These are phyloP conservation scores for Vigna reflexopilosa DNA, from an alignment of 306 rosid species.

Conservation along the genomic window DNA sequence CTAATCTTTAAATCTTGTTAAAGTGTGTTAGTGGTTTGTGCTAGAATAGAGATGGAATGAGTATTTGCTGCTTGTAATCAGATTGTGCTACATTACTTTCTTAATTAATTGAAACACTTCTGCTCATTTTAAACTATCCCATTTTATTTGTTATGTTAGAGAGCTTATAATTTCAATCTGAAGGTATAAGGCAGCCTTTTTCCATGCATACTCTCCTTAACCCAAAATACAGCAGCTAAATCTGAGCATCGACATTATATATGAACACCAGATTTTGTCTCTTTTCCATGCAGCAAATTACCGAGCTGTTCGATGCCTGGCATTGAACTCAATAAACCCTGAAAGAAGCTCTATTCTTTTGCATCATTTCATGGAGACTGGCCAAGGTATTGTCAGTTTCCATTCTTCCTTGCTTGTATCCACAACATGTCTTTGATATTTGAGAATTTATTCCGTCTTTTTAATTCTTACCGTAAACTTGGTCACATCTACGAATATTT, in stretches of 20 bases:
- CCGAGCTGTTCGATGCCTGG: slow-evolving; percentile 86
- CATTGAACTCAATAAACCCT: slow-evolving; percentile 79
- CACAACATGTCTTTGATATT: background rate
- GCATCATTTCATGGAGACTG: slow-evolving; percentile 72
- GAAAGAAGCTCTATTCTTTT: slow-evolving; percentile 79
- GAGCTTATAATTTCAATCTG: slow-evolving; percentile 21
- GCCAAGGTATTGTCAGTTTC: slow-evolving; percentile 66
- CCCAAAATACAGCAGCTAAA: background rate
- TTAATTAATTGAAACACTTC: slow-evolving; percentile 20
- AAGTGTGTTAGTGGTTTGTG: slow-evolving; percentile 13
- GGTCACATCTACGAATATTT: background rate
- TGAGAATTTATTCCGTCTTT: background rate
- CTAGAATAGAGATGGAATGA: slow-evolving; percentile 12
- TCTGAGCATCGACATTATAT: slow-evolving; percentile 14
- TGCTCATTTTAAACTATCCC: slow-evolving; percentile 17
- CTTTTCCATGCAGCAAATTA: slow-evolving; percentile 72
- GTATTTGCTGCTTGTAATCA: slow-evolving; percentile 4
- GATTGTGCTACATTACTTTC: slow-evolving; percentile 22
- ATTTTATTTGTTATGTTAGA: slow-evolving; percentile 19
- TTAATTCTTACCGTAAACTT: slow-evolving; percentile 18
- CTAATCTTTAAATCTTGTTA: slow-evolving; percentile 6
- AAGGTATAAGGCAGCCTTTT: slow-evolving; percentile 11
- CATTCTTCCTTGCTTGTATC: slow-evolving; percentile 28
- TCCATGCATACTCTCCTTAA: background rate
- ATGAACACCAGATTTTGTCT: background rate